Base-by-base conservation (phyloP, 2,329 filamentous ascomycete species). In the Penicillium sp. region DNA sequence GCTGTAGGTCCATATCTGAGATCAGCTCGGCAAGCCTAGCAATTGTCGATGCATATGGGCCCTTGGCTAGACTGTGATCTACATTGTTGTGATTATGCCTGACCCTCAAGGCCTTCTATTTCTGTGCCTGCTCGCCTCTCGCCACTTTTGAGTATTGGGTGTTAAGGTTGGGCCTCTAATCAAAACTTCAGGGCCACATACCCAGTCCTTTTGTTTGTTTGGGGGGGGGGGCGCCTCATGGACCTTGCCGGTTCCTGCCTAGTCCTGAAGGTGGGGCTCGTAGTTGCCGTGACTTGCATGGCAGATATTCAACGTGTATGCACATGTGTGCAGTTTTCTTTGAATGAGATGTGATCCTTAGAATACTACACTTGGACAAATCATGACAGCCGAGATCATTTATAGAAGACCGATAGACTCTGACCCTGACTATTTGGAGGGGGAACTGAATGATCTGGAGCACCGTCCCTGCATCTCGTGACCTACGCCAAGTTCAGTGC, bases 1-100 rank as follows among this genome's bases (percentile, higher is more conserved):
- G 68, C 0, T 70, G 66, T 50, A 60, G 61, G 10, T 64, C 61
- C 4, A 35, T 69, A 6, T 62, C 66, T 8, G 66, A 69, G n/a
- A 68, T 70, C 13, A 59, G 57, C 20, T 43, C 57, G 2, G 59
- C 62, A 2, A 61, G 58, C 11, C 35, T 69, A 14, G 66, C 57
- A 4, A 52, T 68, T 38, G 46, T 65, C 10, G 51, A 61, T 9
- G 31, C 60, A 26, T 59, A 69, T 57, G 52, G 48, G 5, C 34
- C 34, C 40, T 35, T 55, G 40, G 48, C 48, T 20, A 46, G 52
- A 20, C 13, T 49, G 16, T 48, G 13, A 42, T 18, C 4, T 11
- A 26, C 22, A 20, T 8, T 38, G n/a, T 31, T 42, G 26, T 50
- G 22, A 50, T 22, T 43, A 32, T 18, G 4, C 3, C 43, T 20